Base-by-base conservation (phyloP, 2,329 filamentous ascomycete species). In the Zymoseptoria pseudotritici region DNA sequence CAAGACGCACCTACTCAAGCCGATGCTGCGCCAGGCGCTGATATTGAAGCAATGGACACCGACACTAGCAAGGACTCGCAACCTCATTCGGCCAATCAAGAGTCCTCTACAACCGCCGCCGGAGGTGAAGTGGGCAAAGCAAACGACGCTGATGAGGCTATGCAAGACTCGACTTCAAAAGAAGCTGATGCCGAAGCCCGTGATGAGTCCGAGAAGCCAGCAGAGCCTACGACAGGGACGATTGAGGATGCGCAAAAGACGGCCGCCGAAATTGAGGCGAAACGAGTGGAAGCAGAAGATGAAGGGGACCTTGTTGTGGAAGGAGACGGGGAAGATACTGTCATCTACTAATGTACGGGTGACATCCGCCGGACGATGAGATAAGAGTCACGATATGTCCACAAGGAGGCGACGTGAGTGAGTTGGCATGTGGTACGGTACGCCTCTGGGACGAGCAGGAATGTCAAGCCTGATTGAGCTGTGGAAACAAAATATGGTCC, bases 291-390 rank as follows among this genome's bases (percentile, higher is more conserved):
- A 50, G 63, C 66, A 82, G 88, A 92, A 69, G 86, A 91, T 63
- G 82, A 83, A 55, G 88, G 85, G 56, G 89, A 92, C 69, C 86
- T 93, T 59, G 81, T 95, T 65, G 86, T 94, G 57, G 89, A 91
- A 73, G 89, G 88, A 58, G 90, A 91, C 62, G 26, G 26, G 7
- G 91, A 97, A 77, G 91, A 96, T 70, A 91, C 87, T 67, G 90
- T 96, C 57, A 93, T 96, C 61, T 96, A 96, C 78, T 96, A 78
- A 82, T 53, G 53, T 57, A 72, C 26, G 26, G 8, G 9, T 2
- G 1, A 29, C 6, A 1, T 29, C 9, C 26, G 26, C 9, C 4
- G 8, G 26, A 29, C 26, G 26, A 46, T 17, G 36, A n/a, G 13
- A 46, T 4, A n/a, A 42, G 2, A 7, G 11, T 13, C 13, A 46